These are phyloP conservation scores for Phytophthora brassicae DNA, from an alignment of 352 stramenopile genomes.

Conservation along the genomic window DNA sequence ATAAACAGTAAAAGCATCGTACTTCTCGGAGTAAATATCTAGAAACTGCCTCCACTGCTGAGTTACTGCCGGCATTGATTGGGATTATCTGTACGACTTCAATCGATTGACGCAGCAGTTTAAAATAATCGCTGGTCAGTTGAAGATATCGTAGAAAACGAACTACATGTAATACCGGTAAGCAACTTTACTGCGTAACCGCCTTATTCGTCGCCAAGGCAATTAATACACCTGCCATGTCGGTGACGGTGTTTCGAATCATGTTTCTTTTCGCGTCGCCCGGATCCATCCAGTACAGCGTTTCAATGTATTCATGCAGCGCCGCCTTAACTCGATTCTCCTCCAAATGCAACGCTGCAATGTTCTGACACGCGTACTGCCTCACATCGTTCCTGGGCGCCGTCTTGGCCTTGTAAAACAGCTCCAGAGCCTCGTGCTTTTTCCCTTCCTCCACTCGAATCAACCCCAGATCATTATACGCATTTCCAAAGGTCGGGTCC, in stretches of 20 bases:
- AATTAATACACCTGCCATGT: slow-evolving; percentile 70
- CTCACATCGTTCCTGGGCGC: slow-evolving; percentile 68
- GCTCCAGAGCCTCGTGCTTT: slow-evolving; percentile 51
- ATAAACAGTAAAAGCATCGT: too few relatives aligned
- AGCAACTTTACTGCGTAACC: slow-evolving; percentile 17
- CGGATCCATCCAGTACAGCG: slow-evolving; percentile 65
- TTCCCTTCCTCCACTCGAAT: slow-evolving; percentile 63
- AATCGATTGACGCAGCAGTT: too few relatives aligned
- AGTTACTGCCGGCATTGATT: too few relatives aligned
- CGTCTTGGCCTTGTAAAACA: slow-evolving; percentile 66
- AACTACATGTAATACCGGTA: too few relatives aligned
- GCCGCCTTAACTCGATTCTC: slow-evolving; percentile 64
- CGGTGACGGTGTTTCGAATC: slow-evolving; percentile 70
- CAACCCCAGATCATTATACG: slow-evolving; percentile 74
- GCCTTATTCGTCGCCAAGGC: slow-evolving; percentile 42
- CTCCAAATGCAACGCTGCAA: slow-evolving; percentile 64
- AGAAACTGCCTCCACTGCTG: too few relatives aligned
- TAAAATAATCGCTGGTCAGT: too few relatives aligned
- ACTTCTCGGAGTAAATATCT: too few relatives aligned
- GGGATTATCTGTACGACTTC: too few relatives aligned
- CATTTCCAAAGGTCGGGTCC: slow-evolving; percentile 67
- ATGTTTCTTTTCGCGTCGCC: slow-evolving; percentile 41
- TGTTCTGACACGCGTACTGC: slow-evolving; percentile 65
- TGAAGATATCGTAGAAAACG: too few relatives aligned
- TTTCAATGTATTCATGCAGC: slow-evolving; percentile 77